These are phyloP conservation scores for Chaetomium olivaceum DNA, from an alignment of 2,329 filamentous ascomycete species.

Conservation along the genomic window DNA sequence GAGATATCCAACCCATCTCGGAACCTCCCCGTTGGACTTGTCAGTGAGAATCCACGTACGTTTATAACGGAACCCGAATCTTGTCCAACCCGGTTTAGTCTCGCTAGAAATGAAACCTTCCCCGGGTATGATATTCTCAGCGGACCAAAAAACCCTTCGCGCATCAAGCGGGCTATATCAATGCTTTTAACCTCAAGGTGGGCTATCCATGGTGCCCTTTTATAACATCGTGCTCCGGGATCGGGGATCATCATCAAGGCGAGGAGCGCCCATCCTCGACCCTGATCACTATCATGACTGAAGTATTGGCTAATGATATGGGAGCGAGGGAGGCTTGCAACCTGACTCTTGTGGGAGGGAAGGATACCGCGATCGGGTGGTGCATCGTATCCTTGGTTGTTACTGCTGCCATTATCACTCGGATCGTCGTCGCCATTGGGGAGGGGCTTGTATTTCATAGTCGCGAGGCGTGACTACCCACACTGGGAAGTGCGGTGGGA, in stretches of 20 bases:
- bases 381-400: not conserved
- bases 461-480: not conserved
- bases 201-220: too few species aligned
- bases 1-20: not conserved
- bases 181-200: not conserved
- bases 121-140: slow-evolving; percentile 1
- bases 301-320: too few species aligned
- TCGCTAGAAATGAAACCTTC: not conserved
- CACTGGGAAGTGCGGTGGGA: too few species aligned
- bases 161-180: not conserved
- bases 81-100: not conserved
- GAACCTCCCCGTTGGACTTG: not conserved
- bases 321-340: too few species aligned
- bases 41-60: not conserved
- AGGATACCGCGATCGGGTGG: not conserved
- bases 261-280: too few species aligned
- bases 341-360: not conserved
- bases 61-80: not conserved
- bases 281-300: too few species aligned
- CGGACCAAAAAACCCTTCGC: not conserved
- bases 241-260: too few species aligned
- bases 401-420: not conserved
- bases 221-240: too few species aligned
- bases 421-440: not conserved
- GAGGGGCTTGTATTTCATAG: not conserved